A percentile compares a stretch with the other conserved stretches of the same genome.
Conservation (phyloP, 331 rosid genomes). For the Prunus yedoensis region DNA sequence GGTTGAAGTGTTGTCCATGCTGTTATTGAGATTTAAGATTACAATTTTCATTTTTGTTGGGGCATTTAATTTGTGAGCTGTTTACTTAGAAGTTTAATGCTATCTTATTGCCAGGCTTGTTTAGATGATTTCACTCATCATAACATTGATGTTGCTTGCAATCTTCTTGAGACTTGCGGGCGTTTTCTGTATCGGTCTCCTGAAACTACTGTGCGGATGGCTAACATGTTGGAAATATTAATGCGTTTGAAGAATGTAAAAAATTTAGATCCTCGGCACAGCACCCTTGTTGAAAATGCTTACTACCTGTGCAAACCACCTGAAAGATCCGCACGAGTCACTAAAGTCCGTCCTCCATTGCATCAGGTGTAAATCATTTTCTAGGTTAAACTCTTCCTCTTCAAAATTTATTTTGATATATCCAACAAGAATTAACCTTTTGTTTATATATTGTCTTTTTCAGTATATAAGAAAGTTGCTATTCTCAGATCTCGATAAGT, state of each 20-base stretch:
- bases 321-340: conserved; percentile 90
- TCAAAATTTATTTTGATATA: background rate
- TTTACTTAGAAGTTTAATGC: background rate
- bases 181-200: conserved; percentile 97
- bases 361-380: conserved; percentile 67
- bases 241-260: conserved; percentile 99
- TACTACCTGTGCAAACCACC: conserved; percentile 99
- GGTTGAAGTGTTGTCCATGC: background rate
- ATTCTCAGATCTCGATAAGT: conserved; percentile 93
- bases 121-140: conserved; percentile 97
- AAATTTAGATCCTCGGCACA: conserved; percentile 97
- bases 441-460: conserved; percentile 17
- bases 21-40: conserved; percentile 7
- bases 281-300: conserved; percentile 98
- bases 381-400: background rate
- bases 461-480: conserved; percentile 95
- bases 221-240: conserved; percentile 96
- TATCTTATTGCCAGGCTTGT: conserved; percentile 74
- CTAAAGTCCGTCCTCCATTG: conserved; percentile 97
- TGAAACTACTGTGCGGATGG: conserved; percentile 92
- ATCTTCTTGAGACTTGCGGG: conserved; percentile 96
- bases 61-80: conserved; percentile 9
- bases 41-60: conserved; percentile 3
- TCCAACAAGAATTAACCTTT: conserved; percentile 15
- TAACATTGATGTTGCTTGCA: conserved; percentile 99